A percentile compares a stretch with the other conserved stretches of the same genome.
Evolutionary conservation across 140 eudicot genomes (phyloP).

Genomic region (Erigeron philadelphicus): DNA sequence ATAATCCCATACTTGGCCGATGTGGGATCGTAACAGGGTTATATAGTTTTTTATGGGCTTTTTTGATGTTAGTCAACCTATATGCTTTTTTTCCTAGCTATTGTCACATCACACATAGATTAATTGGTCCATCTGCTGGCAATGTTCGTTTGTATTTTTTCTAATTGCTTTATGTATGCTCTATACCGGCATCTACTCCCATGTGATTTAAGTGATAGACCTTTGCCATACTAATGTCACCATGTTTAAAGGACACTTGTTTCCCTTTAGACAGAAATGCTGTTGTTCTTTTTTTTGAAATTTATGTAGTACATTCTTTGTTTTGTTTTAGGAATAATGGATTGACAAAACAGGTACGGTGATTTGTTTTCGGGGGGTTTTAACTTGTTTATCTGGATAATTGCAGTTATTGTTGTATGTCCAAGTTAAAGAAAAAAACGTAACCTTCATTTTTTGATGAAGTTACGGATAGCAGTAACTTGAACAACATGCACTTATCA

Average conservation of each 20-base stretch:
- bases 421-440: background rate
- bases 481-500: background rate
- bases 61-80: background rate
- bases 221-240: background rate
- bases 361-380: background rate
- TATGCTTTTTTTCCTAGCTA: background rate
- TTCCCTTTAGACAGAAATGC: background rate
- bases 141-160: too few relatives aligned
- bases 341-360: too few relatives aligned
- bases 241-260: background rate
- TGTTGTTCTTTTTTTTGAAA: background rate
- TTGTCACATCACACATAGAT: background rate
- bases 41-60: background rate
- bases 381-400: background rate
- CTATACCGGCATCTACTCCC: background rate
- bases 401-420: constrained; percentile 1
- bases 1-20: too few relatives aligned
- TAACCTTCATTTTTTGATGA: background rate
- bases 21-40: too few relatives aligned
- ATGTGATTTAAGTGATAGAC: background rate
- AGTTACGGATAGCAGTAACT: background rate
- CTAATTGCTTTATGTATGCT: background rate
- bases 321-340: too few relatives aligned
- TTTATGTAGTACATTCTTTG: background rate
- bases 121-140: background rate